phyloP scores from a whole-genome alignment of 2,329 filamentous ascomycete genomes.

The Nothophaeocryptopus gaeumannii region DNA sequence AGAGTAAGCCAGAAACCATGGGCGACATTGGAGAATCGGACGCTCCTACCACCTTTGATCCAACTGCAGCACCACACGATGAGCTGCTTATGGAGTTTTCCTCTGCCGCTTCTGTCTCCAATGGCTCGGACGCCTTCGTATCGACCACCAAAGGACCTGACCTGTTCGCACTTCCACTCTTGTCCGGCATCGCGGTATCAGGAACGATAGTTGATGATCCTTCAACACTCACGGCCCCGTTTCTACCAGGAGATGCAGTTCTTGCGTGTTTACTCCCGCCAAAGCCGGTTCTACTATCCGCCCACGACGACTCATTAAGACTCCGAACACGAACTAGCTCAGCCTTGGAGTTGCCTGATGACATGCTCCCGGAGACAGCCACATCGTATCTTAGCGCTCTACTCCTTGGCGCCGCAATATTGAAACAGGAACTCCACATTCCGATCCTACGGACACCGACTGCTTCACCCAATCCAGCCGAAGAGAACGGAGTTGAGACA shows the following conservation, averaged over 20 bases:
- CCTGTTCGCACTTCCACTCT: slow-evolving; percentile 7
- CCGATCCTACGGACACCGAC: slow-evolving; percentile 10
- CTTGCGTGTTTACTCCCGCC: slow-evolving; percentile 11
- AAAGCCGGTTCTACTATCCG: slow-evolving; percentile 7
- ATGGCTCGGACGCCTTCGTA: slow-evolving; percentile 9
- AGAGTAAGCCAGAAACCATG: not conserved
- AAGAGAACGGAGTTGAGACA: slow-evolving; percentile 8
- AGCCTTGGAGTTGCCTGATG: slow-evolving; percentile 10
- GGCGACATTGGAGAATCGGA: slow-evolving; percentile 4
- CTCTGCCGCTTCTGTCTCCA: slow-evolving; percentile 10
- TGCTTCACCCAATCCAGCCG: slow-evolving; percentile 7
- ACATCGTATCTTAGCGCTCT: slow-evolving; percentile 11
- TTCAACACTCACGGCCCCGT: slow-evolving; percentile 11
- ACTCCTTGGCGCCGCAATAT: slow-evolving; percentile 8
- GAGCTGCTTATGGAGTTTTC: slow-evolving; percentile 15
- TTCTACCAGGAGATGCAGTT: slow-evolving; percentile 11
- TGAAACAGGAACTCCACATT: slow-evolving; percentile 14
- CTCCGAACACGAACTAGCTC: slow-evolving; percentile 12
- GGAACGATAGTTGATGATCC: slow-evolving; percentile 12
- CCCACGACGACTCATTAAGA: slow-evolving; percentile 6
- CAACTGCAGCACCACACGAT: slow-evolving; percentile 8
- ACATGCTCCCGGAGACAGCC: slow-evolving; percentile 9
- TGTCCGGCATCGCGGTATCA: slow-evolving; percentile 9
- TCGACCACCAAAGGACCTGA: slow-evolving; percentile 8
- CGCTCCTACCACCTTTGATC: slow-evolving; percentile 12